phyloP scores from a whole-genome alignment of 1,284 basidiomycete species.

The Ganoderma multipileum region DNA sequence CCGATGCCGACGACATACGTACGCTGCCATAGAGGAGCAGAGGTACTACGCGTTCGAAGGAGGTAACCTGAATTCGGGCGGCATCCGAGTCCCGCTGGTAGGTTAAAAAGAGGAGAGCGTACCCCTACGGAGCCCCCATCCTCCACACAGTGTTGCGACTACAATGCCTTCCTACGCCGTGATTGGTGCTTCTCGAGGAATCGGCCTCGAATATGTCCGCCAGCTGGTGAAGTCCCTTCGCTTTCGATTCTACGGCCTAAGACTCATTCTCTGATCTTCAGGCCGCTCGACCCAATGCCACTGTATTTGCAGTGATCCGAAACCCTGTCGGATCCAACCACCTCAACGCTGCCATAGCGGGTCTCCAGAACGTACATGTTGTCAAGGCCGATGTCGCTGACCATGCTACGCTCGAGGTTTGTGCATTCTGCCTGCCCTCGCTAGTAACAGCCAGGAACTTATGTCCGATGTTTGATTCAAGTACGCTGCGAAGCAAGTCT shows the following conservation, averaged over 20 bases:
- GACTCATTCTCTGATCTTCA: not conserved
- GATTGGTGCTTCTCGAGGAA: slow-evolving; percentile 9
- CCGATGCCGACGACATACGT: not conserved
- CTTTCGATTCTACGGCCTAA: not conserved
- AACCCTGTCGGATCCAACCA: slow-evolving; percentile 2
- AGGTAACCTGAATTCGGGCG: not conserved
- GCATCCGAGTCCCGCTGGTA: not conserved
- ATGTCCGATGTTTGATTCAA: not conserved
- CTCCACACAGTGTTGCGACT: not conserved
- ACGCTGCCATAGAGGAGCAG: not conserved
- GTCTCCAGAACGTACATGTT: slow-evolving; percentile 13
- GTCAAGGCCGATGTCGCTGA: slow-evolving; percentile 12
- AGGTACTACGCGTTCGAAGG: not conserved
- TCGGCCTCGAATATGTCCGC: slow-evolving; percentile 8
- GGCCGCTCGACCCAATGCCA: not conserved
- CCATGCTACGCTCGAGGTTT: slow-evolving; percentile 1
- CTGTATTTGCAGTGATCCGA: slow-evolving; percentile 9
- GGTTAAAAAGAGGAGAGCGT: not conserved
- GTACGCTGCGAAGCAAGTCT: slow-evolving; percentile 28
- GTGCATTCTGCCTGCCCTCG: not conserved
- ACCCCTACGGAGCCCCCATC: not conserved
- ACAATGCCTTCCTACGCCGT: slow-evolving; percentile 9
- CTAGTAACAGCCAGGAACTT: not conserved
- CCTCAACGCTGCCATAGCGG: not conserved
- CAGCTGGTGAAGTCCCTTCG: not conserved